Base-by-base conservation (phyloP, 306 rosid genomes). In the Comarum palustre region DNA sequence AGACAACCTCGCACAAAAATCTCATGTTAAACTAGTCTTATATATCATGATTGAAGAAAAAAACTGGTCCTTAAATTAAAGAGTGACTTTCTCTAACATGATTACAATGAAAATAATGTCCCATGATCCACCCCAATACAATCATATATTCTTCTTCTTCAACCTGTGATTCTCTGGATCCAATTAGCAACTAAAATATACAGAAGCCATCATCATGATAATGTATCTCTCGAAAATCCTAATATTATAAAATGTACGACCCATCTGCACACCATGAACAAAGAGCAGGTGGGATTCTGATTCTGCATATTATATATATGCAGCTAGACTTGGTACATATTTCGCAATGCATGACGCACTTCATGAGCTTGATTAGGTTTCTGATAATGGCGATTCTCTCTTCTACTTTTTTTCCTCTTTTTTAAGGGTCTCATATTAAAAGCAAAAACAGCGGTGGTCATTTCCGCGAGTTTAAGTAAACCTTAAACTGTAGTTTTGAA, bases 241-340 rank as follows among this genome's bases (percentile, higher is more conserved):
- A 77, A 71, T 22, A 41, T 6, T 54, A 57, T 15, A 20, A 47
- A 47, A 36, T 36, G 39, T 36, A 36, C 24, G 13, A 72, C 69
- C 73, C 74, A 70, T 71, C 77, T 73, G 78, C 77, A 85, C 79
- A 58, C 75, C 86, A 79, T 58, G 79, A 70, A 68, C 25, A 65
- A 55, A 46, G 67, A 75, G 66, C 75, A 54, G 68, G 72, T 46
- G 80, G 81, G 89, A 81, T 88, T 84, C 86, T 62, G 84, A 83
- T 83, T 81, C 87, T 61, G 24, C 24, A 7, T 60, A 60, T 60
- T 31, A 31, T 60, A 58, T 60, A 16, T 11, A 57, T 22, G 8
- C 10, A 59, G n/a, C 31, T 29, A 13, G 65, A 27, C 20, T 15
- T 7, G 22, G 42, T 27, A 60, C 16, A 16, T 31, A 29, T 15